Conservation (phyloP, 257 asterid species). For the Thymus mandschuricus region DNA sequence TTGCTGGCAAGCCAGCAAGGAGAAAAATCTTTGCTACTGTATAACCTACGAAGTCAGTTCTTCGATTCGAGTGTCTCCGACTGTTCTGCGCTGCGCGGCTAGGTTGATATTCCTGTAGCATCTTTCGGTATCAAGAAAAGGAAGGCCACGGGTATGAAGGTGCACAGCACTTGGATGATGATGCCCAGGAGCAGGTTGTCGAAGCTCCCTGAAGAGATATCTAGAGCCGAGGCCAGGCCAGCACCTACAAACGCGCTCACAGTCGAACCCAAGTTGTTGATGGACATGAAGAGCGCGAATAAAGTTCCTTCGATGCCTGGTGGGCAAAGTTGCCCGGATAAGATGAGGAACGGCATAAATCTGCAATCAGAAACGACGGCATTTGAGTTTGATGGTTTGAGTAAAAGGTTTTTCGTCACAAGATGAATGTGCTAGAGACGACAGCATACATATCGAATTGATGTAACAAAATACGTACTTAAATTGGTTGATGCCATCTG, state of each 20-base stretch:
- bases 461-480: slow-evolving; percentile 58
- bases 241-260: slow-evolving; percentile 87
- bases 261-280: slow-evolving; percentile 83
- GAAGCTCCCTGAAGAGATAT: slow-evolving; percentile 87
- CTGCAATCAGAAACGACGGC: slow-evolving; percentile 45
- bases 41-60: slow-evolving; percentile 15
- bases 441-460: not conserved
- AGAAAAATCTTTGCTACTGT: not conserved
- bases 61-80: not conserved
- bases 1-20: slow-evolving; percentile 31
- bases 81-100: slow-evolving; percentile 29
- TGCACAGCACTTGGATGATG: slow-evolving; percentile 65
- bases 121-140: slow-evolving; percentile 85
- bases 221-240: slow-evolving; percentile 69
- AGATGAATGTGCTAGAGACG: not conserved
- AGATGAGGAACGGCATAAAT: slow-evolving; percentile 93
- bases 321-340: slow-evolving; percentile 97
- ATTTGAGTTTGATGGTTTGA: slow-evolving; percentile 16
- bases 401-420: not conserved
- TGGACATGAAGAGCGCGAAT: slow-evolving; percentile 93
- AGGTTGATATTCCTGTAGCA: slow-evolving; percentile 82
- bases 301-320: slow-evolving; percentile 94
- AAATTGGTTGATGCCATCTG: slow-evolving; percentile 91
- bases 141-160: slow-evolving; percentile 63
- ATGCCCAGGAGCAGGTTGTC: slow-evolving; percentile 70